Evolutionary conservation across 176 grass and related monocot genomes (phyloP).

Genomic region (Rhynchospora pubera): DNA sequence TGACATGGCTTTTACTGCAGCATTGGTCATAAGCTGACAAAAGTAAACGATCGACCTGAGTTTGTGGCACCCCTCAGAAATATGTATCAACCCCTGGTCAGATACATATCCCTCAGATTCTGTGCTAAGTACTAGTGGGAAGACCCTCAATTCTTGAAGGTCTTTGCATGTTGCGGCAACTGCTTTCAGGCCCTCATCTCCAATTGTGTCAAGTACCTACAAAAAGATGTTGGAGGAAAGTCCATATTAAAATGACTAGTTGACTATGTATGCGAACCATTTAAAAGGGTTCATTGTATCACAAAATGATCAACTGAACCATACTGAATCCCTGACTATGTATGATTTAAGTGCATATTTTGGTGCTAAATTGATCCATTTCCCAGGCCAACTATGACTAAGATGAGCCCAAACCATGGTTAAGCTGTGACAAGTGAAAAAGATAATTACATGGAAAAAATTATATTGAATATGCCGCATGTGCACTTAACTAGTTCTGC

Average conservation of each 20-base stretch:
- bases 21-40: slow-evolving; percentile 92
- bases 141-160: slow-evolving; percentile 63
- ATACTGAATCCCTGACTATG: neutral
- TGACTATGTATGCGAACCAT: neutral
- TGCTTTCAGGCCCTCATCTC: slow-evolving; percentile 59
- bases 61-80: slow-evolving; percentile 59
- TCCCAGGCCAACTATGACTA: neutral
- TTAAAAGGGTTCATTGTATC: neutral
- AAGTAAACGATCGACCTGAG: slow-evolving; percentile 79
- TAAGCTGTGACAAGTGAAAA: neutral
- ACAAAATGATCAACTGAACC: neutral
- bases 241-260: neutral
- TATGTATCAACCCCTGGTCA: slow-evolving; percentile 52
- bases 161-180: slow-evolving; percentile 60
- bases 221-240: slow-evolving; percentile 22
- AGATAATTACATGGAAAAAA: neutral
- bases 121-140: slow-evolving; percentile 52
- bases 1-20: slow-evolving; percentile 61
- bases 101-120: slow-evolving; percentile 74
- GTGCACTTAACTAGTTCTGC: neutral
- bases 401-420: neutral
- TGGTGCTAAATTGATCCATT: neutral
- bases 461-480: neutral
- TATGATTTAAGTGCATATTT: neutral
- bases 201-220: slow-evolving; percentile 75